phyloP scores from a whole-genome alignment of 495 filamentous ascomycete genomes.

The Penicillium cosmopolitanum region DNA sequence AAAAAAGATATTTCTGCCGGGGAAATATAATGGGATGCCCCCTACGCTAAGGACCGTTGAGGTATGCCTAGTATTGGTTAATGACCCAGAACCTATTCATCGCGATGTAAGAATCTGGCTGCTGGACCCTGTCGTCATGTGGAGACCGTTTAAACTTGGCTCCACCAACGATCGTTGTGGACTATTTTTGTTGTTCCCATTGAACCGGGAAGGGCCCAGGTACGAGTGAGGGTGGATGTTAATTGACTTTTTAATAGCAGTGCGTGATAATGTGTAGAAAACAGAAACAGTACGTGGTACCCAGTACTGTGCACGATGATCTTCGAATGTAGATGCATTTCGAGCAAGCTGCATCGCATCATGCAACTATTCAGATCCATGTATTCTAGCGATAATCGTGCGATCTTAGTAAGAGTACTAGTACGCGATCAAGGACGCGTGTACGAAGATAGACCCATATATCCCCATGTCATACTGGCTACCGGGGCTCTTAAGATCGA shows the following conservation, averaged over 20 bases:
- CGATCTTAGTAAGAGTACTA: not conserved
- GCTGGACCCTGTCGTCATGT: constrained; percentile 2
- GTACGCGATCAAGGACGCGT: constrained; percentile 18
- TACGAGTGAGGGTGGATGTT: constrained; percentile 5
- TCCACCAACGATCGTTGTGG: constrained; percentile 17
- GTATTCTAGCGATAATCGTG: not conserved
- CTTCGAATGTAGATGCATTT: too few relatives aligned
- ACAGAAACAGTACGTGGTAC: too few relatives aligned
- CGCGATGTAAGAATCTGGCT: not conserved
- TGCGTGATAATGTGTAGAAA: too few relatives aligned
- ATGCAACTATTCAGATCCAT: not conserved
- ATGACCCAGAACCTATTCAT: constrained; percentile 16
- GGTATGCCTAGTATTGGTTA: too few relatives aligned
- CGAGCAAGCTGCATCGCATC: too few relatives aligned
- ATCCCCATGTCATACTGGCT: constrained; percentile 11
- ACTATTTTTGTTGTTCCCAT: constrained; percentile 22
- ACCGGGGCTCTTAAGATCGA: constrained; percentile 10
- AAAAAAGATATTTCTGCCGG: not conserved
- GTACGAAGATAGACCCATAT: constrained; percentile 5
- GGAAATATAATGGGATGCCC: constrained; percentile 17
- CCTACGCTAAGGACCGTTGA: too few relatives aligned
- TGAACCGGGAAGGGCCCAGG: constrained; percentile 11
- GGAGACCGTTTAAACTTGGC: constrained; percentile 8
- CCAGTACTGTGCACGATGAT: too few relatives aligned
- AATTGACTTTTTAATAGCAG: not conserved